Percentiles rank a stretch among this genome's conserved stretches.
phyloP scores from a whole-genome alignment of 2,329 filamentous ascomycete species.

The Lithohypha guttulata region DNA sequence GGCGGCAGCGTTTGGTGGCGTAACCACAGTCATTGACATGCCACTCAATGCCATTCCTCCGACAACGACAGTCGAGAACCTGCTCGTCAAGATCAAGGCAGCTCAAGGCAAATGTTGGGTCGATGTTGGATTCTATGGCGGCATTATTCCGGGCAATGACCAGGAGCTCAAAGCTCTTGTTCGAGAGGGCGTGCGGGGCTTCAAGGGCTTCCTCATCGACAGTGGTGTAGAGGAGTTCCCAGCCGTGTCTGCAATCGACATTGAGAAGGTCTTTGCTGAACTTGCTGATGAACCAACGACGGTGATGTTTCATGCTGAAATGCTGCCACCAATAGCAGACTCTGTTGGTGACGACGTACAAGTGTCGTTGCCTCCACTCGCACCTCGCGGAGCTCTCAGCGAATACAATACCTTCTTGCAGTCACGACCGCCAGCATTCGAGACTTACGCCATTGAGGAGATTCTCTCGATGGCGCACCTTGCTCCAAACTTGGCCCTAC shows the following conservation, averaged over 20 bases:
- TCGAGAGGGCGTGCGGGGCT: conserved; percentile 76
- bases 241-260: conserved; percentile 69
- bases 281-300: conserved; percentile 75
- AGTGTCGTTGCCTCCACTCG: conserved; percentile 55
- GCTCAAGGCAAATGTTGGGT: conserved; percentile 89
- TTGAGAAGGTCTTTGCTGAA: conserved; percentile 66
- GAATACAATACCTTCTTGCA: conserved; percentile 84
- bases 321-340: conserved; percentile 77
- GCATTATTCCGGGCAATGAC: conserved; percentile 82
- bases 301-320: conserved; percentile 98
- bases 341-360: conserved; percentile 71
- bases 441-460: conserved; percentile 80
- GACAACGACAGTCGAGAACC: conserved; percentile 73
- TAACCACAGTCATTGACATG: conserved; percentile 97
- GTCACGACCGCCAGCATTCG: conserved; percentile 78
- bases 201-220: conserved; percentile 96
- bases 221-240: conserved; percentile 96
- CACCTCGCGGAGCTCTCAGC: conserved; percentile 60
- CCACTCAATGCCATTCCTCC: conserved; percentile 93
- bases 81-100: conserved; percentile 76
- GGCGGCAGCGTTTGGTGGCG: conserved; percentile 87
- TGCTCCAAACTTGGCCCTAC: conserved; percentile 71
- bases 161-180: conserved; percentile 69
- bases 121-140: conserved; percentile 96
- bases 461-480: conserved; percentile 71